These are phyloP conservation scores for Ophiostoma fasciatum DNA, from an alignment of 2,329 filamentous ascomycete species.

Conservation along the genomic window DNA sequence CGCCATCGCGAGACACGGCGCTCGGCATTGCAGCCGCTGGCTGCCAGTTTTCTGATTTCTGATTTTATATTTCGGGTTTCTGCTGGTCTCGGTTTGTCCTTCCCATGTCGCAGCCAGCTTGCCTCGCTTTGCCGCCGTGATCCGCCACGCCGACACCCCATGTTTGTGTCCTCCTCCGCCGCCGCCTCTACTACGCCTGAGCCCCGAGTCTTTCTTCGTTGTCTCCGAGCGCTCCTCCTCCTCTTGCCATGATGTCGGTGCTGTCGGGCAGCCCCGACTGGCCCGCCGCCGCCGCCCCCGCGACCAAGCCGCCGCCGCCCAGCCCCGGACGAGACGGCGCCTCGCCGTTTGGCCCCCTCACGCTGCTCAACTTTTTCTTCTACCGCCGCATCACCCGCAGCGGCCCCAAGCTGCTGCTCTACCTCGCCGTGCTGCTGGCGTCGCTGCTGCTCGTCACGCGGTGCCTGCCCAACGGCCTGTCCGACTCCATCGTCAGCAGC, in stretches of 20 bases:
- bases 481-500: slow-evolving; percentile 10
- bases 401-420: slow-evolving; percentile 16
- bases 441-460: slow-evolving; percentile 13
- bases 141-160: no score
- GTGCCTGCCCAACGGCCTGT: slow-evolving; percentile 12
- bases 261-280: slow-evolving; percentile 1
- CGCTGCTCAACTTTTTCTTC: slow-evolving; percentile 16
- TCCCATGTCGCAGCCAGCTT: no score
- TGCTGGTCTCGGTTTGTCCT: no score
- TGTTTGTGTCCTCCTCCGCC: no score
- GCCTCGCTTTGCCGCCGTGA: no score
- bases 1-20: no score
- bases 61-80: no score
- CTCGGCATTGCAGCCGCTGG: no score
- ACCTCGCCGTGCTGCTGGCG: slow-evolving; percentile 13
- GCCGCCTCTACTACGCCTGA: no score
- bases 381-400: slow-evolving; percentile 16
- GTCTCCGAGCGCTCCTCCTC: no score
- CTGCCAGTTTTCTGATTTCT: no score
- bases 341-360: slow-evolving; percentile 1
- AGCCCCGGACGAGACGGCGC: background rate
- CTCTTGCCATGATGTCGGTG: slow-evolving; percentile 1
- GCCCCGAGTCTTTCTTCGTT: no score
- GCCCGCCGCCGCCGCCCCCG: background rate
- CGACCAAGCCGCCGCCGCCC: background rate